Percentiles rank a stretch among this genome's conserved stretches.
Conservation (phyloP, 2,329 filamentous ascomycete genomes). For the Diaporthe ilicicola region DNA sequence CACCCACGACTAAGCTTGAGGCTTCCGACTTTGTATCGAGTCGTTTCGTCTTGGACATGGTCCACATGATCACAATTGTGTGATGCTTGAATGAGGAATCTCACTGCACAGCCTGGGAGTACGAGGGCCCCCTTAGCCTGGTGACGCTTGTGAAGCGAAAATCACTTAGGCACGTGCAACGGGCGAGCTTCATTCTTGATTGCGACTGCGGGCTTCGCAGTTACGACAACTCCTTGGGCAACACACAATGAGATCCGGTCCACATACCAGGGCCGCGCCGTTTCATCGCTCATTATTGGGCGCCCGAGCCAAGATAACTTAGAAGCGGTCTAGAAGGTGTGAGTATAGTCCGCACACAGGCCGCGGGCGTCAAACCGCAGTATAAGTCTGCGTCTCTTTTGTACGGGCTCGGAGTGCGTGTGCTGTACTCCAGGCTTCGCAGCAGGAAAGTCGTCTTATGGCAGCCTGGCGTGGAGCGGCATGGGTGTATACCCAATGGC, state of each 20-base stretch:
- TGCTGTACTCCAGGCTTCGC: background rate
- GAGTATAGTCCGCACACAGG: no score
- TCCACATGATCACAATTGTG: background rate
- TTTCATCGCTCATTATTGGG: no score
- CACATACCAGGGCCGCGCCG: no score
- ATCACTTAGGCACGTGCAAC: background rate
- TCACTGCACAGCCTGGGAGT: background rate
- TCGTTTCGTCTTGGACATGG: background rate
- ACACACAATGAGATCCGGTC: no score
- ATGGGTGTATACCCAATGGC: background rate
- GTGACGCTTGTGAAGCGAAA: background rate
- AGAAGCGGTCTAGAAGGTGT: no score
- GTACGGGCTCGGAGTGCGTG: no score
- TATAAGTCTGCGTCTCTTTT: background rate
- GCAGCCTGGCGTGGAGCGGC: background rate
- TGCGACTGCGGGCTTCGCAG: no score
- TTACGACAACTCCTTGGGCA: no score
- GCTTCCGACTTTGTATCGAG: background rate
- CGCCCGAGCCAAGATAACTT: no score
- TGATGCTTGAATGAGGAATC: background rate
- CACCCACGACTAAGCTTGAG: background rate
- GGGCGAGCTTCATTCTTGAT: background rate
- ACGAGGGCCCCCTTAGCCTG: background rate
- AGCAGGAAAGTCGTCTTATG: background rate
- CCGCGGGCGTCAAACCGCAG: background rate